Evolutionary conservation across 768 basidiomycete genomes (phyloP).

Genomic region (Tricholoma flavovirens): DNA sequence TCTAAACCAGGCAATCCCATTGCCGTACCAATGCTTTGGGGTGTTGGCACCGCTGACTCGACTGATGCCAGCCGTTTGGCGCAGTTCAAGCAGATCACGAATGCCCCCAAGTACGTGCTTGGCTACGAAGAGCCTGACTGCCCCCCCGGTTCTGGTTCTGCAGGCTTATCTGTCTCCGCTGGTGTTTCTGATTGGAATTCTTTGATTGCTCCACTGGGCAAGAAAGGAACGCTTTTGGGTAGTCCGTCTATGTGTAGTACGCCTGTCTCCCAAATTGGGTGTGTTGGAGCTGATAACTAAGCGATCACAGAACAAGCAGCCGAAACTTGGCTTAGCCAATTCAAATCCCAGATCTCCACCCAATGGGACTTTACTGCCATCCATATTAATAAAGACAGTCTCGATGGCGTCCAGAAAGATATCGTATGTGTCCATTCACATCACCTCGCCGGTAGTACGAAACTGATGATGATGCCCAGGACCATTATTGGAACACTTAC

Average conservation of each 20-base stretch:
- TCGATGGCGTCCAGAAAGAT: slow-evolving; percentile 38
- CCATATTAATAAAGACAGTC: slow-evolving; percentile 43
- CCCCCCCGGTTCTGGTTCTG: slow-evolving; percentile 36
- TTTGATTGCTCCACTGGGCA: slow-evolving; percentile 35
- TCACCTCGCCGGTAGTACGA: neutral
- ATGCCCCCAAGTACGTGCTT: slow-evolving; percentile 33
- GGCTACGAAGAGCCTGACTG: slow-evolving; percentile 47
- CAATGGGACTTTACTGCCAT: slow-evolving; percentile 43
- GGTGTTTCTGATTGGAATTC: slow-evolving; percentile 36
- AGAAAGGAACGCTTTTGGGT: slow-evolving; percentile 35
- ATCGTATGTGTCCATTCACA: slow-evolving; percentile 24
- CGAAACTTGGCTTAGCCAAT: slow-evolving; percentile 41
- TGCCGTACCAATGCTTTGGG: slow-evolving; percentile 45
- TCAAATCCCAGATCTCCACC: slow-evolving; percentile 31
- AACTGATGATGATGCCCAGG: slow-evolving; percentile 18
- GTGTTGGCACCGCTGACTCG: slow-evolving; percentile 32
- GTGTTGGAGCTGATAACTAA: neutral
- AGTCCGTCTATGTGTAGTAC: slow-evolving; percentile 47
- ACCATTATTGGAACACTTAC: slow-evolving; percentile 36
- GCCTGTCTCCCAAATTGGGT: slow-evolving; percentile 11
- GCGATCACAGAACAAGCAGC: slow-evolving; percentile 36
- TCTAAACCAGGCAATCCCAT: slow-evolving; percentile 33
- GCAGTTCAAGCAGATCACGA: slow-evolving; percentile 29
- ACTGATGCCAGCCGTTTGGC: slow-evolving; percentile 34
- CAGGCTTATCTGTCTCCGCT: slow-evolving; percentile 37